Percentiles rank a stretch among this genome's conserved stretches.
phyloP scores from a whole-genome alignment of 805 yeast species.

The Clavispora phyllophila region DNA sequence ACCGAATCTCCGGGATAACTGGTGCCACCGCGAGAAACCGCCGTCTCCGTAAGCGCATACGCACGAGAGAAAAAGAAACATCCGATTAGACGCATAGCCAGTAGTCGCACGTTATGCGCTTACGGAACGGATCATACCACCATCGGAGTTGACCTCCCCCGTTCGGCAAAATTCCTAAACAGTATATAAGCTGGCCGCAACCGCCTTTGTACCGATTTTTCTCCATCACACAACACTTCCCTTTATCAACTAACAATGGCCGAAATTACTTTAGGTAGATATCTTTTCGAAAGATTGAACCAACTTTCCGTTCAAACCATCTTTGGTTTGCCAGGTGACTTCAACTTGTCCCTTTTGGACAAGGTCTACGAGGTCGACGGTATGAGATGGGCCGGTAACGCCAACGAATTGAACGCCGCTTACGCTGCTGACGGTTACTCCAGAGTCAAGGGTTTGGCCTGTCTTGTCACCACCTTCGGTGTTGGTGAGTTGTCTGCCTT shows the following conservation, averaged over 20 bases:
- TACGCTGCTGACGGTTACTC: slow-evolving; percentile 89
- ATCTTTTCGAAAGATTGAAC: slow-evolving; percentile 70
- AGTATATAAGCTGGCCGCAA: not conserved
- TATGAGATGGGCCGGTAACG: slow-evolving; percentile 85
- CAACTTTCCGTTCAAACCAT: slow-evolving; percentile 68
- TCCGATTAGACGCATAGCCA: not conserved
- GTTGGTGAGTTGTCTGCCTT: slow-evolving; percentile 84
- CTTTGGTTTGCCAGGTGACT: slow-evolving; percentile 81
- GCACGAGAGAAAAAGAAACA: not conserved
- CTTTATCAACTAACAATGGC: slow-evolving; percentile 18
- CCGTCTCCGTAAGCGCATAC: not conserved
- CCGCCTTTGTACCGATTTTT: not conserved
- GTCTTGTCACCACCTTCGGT: slow-evolving; percentile 80
- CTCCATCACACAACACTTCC: not conserved
- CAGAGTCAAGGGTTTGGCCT: slow-evolving; percentile 70
- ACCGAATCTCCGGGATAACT: not conserved
- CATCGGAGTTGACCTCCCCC: not conserved
- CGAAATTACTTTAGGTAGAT: slow-evolving; percentile 65
- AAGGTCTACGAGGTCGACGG: slow-evolving; percentile 71
- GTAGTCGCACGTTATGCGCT: slow-evolving; percentile 1
- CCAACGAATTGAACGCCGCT: slow-evolving; percentile 86
- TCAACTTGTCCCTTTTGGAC: slow-evolving; percentile 67
- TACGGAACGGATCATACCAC: slow-evolving; percentile 1
- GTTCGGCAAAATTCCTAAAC: not conserved
- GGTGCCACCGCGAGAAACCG: not conserved